Evolutionary conservation across 495 filamentous ascomycete genomes (phyloP), one percentile per base, ranked within the genome.

Genomic region (Hypoxylon lenormandii): DNA sequence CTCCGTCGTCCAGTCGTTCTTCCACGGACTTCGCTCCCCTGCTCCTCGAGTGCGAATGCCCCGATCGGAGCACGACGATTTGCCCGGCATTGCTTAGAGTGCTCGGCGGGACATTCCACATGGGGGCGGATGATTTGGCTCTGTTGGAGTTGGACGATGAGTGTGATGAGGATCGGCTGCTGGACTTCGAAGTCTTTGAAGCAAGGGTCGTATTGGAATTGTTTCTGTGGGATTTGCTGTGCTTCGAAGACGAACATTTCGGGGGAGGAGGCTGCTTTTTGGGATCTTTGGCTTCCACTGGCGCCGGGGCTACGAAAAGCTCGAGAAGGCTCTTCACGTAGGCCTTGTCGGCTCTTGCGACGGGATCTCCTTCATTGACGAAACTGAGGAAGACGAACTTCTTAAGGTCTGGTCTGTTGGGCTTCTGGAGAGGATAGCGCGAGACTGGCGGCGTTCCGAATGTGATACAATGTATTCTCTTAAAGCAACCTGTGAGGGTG

Each of bases 301-400:
- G 91, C 0, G 86, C 81, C 0, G 91, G 88, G 0, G 81, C 77
- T 2, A 87, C 81, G 69, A 91, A 91, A 1, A 95, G 82, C 60
- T 89, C 87, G 8, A 93, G 78, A 22, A 96, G 81, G 13, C 86
- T 89, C 43, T 83, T 80, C 8, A 94, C 81, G 66, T 93, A 93
- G 0, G 85, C 84, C 75, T 86, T 90, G 70, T 94, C 91, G 0
- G 91, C 92, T 16, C 92, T 77, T 1, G 88, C 79, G 0, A 96
- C 91, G 0, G 91, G 91, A 64, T 96, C 92, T 3, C 92, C 92
- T 69, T 96, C 92, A 71, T 95, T 96, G 64, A 93, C 79, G 72
- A 96, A 92, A 15, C 85, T 86, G 28, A 90, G 78, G 76, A 95
- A 95, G 2, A 92, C 69, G 21, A 85, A 91, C 61, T 89, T 91